A percentile compares a stretch with the other conserved stretches of the same genome.
Conservation (phyloP, 1,284 basidiomycete species). For the Marasmius sp. region DNA sequence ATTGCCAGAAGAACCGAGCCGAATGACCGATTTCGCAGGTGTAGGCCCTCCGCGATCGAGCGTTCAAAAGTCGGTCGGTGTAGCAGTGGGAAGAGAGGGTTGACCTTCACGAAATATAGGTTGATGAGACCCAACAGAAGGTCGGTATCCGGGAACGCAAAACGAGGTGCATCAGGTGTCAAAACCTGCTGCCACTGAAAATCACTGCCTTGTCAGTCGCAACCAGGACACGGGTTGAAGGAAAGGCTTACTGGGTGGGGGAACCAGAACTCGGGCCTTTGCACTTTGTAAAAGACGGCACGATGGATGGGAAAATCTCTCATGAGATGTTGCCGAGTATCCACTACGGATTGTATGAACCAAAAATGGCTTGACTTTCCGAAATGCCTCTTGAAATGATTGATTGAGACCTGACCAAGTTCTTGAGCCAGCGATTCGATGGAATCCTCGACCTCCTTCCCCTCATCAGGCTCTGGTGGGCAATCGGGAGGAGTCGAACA, state of each 20-base stretch:
- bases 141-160: slow-evolving; percentile 47
- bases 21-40: slow-evolving; percentile 53
- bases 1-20: slow-evolving; percentile 59
- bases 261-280: neutral
- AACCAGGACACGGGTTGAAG: neutral
- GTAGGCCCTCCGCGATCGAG: slow-evolving; percentile 45
- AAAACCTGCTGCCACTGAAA: slow-evolving; percentile 4
- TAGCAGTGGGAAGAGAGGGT: slow-evolving; percentile 54
- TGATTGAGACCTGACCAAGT: neutral
- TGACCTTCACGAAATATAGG: slow-evolving; percentile 54
- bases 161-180: neutral
- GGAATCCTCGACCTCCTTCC: neutral
- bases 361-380: neutral
- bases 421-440: neutral
- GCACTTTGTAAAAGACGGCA: neutral
- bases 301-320: neutral
- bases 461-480: neutral
- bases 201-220: neutral
- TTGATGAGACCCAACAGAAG: slow-evolving; percentile 52
- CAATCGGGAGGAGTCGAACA: neutral
- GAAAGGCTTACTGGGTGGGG: neutral
- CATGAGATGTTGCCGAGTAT: neutral
- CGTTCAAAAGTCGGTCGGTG: slow-evolving; percentile 63
- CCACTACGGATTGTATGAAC: neutral
- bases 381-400: neutral